Evolutionary conservation across 2,329 filamentous ascomycete species (phyloP).

Genomic region (Zopfia rhizophila): DNA sequence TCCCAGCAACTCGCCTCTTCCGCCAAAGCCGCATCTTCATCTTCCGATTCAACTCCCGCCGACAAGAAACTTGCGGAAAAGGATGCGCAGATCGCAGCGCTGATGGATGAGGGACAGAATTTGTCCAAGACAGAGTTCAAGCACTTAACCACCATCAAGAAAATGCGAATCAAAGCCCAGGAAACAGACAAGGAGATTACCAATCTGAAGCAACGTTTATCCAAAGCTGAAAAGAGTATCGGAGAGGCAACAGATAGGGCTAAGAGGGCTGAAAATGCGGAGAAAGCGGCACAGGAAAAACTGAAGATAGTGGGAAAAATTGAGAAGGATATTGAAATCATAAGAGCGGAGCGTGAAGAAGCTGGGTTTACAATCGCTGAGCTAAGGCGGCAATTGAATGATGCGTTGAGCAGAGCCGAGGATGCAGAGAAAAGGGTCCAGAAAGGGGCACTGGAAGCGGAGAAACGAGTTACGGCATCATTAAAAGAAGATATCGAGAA

Average conservation of each 20-base stretch:
- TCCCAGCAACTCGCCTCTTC: slow-evolving; percentile 81
- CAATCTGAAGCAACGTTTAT: slow-evolving; percentile 67
- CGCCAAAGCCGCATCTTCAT: slow-evolving; percentile 72
- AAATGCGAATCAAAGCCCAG: slow-evolving; percentile 67
- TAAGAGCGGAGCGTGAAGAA: slow-evolving; percentile 71
- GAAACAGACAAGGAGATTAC: slow-evolving; percentile 64
- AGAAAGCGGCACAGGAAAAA: slow-evolving; percentile 66
- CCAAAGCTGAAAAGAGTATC: slow-evolving; percentile 72
- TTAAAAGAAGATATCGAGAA: slow-evolving; percentile 73
- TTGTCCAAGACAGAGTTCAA: slow-evolving; percentile 88
- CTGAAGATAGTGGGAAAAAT: slow-evolving; percentile 62
- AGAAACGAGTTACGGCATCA: slow-evolving; percentile 66
- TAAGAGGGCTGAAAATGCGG: slow-evolving; percentile 68
- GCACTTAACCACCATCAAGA: slow-evolving; percentile 84
- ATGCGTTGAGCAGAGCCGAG: slow-evolving; percentile 73
- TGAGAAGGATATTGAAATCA: slow-evolving; percentile 67
- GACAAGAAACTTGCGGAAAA: slow-evolving; percentile 89
- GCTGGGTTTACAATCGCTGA: slow-evolving; percentile 74
- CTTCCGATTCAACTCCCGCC: slow-evolving; percentile 39
- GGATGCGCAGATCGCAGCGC: slow-evolving; percentile 85
- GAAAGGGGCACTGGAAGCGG: slow-evolving; percentile 73
- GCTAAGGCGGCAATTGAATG: slow-evolving; percentile 75
- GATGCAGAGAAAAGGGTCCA: slow-evolving; percentile 73
- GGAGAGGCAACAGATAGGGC: slow-evolving; percentile 70
- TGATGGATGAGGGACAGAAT: slow-evolving; percentile 93